phyloP scores from a whole-genome alignment of 768 basidiomycete species.

The Obba rivulosa region DNA sequence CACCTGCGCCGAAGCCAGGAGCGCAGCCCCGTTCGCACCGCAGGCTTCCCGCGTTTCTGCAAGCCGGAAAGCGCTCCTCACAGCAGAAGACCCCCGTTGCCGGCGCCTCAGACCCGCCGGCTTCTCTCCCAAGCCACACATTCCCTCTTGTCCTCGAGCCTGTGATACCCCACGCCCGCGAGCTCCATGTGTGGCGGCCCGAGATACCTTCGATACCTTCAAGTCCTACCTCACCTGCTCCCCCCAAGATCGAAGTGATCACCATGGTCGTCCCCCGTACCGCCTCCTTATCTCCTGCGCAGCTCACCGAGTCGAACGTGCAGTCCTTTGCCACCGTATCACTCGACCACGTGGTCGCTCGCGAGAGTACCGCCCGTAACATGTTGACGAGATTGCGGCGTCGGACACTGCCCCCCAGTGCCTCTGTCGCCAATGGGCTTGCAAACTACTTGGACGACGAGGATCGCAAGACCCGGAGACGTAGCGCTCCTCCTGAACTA shows the following conservation, averaged over 20 bases:
- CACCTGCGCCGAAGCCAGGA: slow-evolving; percentile 18
- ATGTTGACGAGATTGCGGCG: slow-evolving; percentile 64
- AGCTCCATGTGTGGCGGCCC: too few relatives aligned
- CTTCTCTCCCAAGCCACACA: slow-evolving; percentile 8
- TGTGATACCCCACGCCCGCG: too few relatives aligned
- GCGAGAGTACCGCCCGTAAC: slow-evolving; percentile 51
- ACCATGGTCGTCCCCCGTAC: slow-evolving; percentile 45
- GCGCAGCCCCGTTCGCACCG: slow-evolving; percentile 15
- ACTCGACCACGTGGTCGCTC: slow-evolving; percentile 11
- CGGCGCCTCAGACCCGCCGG: slow-evolving; percentile 9
- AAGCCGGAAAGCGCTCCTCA: background rate
- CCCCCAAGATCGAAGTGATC: slow-evolving; percentile 41
- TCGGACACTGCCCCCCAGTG: slow-evolving; percentile 40
- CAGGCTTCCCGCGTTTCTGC: slow-evolving; percentile 32
- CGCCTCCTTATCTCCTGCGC: slow-evolving; percentile 34
- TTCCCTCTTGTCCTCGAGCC: slow-evolving; percentile 10
- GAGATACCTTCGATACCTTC: too few relatives aligned
- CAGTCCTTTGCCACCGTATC: slow-evolving; percentile 38
- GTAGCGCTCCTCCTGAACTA: slow-evolving; percentile 62
- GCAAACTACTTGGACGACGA: slow-evolving; percentile 20
- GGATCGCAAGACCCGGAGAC: slow-evolving; percentile 34
- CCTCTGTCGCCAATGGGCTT: slow-evolving; percentile 9
- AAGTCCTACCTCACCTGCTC: slow-evolving; percentile 27
- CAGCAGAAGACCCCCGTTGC: slow-evolving; percentile 1
- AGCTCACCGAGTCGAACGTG: slow-evolving; percentile 51